Conservation (phyloP, 2,329 filamentous ascomycete species). For the Fusarium abutilonis region DNA sequence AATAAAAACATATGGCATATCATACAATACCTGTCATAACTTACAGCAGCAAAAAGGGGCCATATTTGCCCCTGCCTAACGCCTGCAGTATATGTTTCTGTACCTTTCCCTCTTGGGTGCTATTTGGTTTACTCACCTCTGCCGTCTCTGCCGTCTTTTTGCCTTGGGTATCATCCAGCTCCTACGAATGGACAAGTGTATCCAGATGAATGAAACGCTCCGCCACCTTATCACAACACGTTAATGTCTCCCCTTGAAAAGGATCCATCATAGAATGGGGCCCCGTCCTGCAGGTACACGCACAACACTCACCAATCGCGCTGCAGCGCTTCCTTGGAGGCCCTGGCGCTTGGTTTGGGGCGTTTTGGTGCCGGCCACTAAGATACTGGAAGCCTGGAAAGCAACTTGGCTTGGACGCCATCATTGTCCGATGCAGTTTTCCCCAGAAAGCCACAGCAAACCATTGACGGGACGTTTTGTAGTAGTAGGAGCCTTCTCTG, state of each 20-base stretch:
- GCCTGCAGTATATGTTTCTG: slow-evolving; percentile 8
- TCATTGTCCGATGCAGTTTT: slow-evolving; percentile 3
- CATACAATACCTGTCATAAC: slow-evolving; percentile 12
- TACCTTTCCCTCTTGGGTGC: slow-evolving; percentile 12
- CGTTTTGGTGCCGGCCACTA: slow-evolving; percentile 15
- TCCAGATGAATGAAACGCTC: slow-evolving; percentile 42
- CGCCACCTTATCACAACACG: slow-evolving; percentile 41
- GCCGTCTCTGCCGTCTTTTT: slow-evolving; percentile 16
- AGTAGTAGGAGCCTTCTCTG: not conserved
- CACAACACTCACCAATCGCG: slow-evolving; percentile 33
- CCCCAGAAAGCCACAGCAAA: slow-evolving; percentile 31
- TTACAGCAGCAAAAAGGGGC: slow-evolving; percentile 10
- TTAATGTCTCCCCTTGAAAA: slow-evolving; percentile 28
- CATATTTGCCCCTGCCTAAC: slow-evolving; percentile 6
- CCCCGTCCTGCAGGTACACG: slow-evolving; percentile 40
- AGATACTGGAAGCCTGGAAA: not conserved
- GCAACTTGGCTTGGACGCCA: slow-evolving; percentile 12
- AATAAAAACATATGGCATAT: not conserved
- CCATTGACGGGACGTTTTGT: slow-evolving; percentile 7
- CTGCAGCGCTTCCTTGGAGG: slow-evolving; percentile 22
- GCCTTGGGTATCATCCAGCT: slow-evolving; percentile 31
- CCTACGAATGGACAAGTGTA: slow-evolving; percentile 31
- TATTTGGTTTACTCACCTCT: slow-evolving; percentile 13
- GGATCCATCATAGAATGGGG: not conserved
- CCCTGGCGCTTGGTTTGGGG: slow-evolving; percentile 12